These are phyloP conservation scores for Rhizopus sp. DNA, from an alignment of 371 early-diverging fungal genomes.

Conservation along the genomic window DNA sequence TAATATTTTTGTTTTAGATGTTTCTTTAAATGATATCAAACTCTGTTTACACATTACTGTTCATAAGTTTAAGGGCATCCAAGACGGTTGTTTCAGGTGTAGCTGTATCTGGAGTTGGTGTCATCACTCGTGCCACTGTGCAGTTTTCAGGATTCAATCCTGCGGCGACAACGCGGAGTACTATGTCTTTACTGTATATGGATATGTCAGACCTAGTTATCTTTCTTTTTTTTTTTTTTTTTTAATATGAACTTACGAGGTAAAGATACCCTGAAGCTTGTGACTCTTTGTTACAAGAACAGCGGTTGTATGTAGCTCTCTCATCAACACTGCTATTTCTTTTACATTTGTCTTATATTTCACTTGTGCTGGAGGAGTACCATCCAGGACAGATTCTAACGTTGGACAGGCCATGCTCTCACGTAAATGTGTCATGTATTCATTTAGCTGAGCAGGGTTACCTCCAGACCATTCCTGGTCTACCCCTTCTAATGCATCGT, in stretches of 20 bases:
- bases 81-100: slow-evolving; percentile 75
- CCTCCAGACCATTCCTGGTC: slow-evolving; percentile 67
- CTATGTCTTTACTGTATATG: slow-evolving; percentile 69
- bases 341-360: slow-evolving; percentile 79
- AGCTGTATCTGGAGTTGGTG: slow-evolving; percentile 93
- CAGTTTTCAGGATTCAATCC: slow-evolving; percentile 85
- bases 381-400: slow-evolving; percentile 77
- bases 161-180: slow-evolving; percentile 91
- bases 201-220: background rate
- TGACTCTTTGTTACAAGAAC: slow-evolving; percentile 82
- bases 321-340: slow-evolving; percentile 91
- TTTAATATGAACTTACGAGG: slow-evolving; percentile 34
- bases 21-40: background rate
- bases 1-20: background rate
- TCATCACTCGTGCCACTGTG: slow-evolving; percentile 92
- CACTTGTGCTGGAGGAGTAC: slow-evolving; percentile 75
- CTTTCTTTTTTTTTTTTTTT: background rate
- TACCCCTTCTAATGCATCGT: slow-evolving; percentile 87
- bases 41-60: slow-evolving; percentile 52
- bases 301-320: slow-evolving; percentile 83
- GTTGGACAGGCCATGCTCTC: slow-evolving; percentile 89
- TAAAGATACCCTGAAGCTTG: slow-evolving; percentile 88
- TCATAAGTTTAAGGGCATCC: slow-evolving; percentile 91
- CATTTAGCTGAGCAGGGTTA: slow-evolving; percentile 48
- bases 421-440: slow-evolving; percentile 72